Percentiles rank a stretch among this genome's conserved stretches.
Conservation (phyloP, 2,329 filamentous ascomycete genomes). For the Capronia americana region DNA sequence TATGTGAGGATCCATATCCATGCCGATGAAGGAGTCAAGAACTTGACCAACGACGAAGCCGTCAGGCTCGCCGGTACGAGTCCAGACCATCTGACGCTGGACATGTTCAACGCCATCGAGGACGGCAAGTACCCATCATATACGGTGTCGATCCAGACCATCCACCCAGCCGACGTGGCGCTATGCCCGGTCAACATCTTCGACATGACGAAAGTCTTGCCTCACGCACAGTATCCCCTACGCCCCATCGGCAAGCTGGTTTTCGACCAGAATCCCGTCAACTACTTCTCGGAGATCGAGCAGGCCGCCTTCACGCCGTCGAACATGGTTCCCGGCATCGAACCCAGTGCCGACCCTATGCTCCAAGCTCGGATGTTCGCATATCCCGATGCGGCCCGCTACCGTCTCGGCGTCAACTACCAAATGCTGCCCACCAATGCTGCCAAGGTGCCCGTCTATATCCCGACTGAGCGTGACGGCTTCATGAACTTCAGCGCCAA, state of each 20-base stretch:
- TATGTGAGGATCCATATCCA: constrained; percentile 71
- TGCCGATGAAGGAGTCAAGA: constrained; percentile 68
- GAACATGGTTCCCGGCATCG: constrained; percentile 69
- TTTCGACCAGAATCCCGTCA: constrained; percentile 68
- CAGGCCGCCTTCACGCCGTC: constrained; percentile 71
- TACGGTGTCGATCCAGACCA: constrained; percentile 68
- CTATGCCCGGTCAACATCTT: constrained; percentile 69
- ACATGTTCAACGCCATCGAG: constrained; percentile 69
- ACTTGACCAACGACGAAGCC: constrained; percentile 65
- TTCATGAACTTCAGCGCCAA: constrained; percentile 54
- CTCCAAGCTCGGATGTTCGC: constrained; percentile 67
- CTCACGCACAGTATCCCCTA: constrained; percentile 66
- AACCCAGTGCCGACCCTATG: constrained; percentile 68
- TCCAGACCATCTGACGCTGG: constrained; percentile 68
- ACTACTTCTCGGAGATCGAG: constrained; percentile 72
- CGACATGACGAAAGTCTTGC: constrained; percentile 74
- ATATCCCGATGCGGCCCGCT: constrained; percentile 61
- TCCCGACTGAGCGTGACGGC: constrained; percentile 59
- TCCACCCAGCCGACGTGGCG: constrained; percentile 67
- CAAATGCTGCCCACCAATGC: constrained; percentile 50
- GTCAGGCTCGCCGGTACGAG: constrained; percentile 61
- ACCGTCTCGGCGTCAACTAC: constrained; percentile 52
- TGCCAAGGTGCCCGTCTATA: constrained; percentile 46
- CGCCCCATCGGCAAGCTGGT: constrained; percentile 67
- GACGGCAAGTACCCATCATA: constrained; percentile 67